Conservation (phyloP, 106 monocot species). For the Posidonia australis region DNA sequence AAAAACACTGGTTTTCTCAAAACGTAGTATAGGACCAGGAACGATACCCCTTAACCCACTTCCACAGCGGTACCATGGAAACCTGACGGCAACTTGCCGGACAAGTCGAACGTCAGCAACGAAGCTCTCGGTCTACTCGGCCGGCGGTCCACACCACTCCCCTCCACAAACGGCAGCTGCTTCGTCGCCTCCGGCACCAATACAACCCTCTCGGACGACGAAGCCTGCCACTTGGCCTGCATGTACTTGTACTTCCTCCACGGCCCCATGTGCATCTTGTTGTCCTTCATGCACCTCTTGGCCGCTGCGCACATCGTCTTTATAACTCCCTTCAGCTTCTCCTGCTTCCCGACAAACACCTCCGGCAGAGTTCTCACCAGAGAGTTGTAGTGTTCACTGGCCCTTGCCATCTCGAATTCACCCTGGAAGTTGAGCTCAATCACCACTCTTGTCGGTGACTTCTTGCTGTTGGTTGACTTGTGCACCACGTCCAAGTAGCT, state of each 20-base stretch:
- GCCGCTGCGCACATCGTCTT: conserved; percentile 69
- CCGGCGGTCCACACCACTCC: not conserved
- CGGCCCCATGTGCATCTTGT: conserved; percentile 80
- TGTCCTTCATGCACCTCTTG: conserved; percentile 89
- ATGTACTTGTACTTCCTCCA: conserved; percentile 95
- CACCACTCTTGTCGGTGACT: conserved; percentile 32
- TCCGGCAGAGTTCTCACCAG: conserved; percentile 64
- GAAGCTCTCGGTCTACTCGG: conserved; percentile 39
- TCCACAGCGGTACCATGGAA: conserved; percentile 41
- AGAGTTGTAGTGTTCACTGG: conserved; percentile 39
- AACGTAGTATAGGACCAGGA: too few relatives aligned
- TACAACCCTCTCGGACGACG: conserved; percentile 38
- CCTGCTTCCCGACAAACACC: conserved; percentile 67
- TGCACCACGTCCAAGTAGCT: conserved; percentile 54
- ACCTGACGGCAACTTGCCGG: conserved; percentile 2
- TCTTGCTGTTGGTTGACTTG: conserved; percentile 21
- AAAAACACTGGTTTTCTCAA: too few relatives aligned
- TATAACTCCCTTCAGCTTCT: conserved; percentile 41
- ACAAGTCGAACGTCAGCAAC: conserved; percentile 57
- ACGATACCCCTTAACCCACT: conserved; percentile 33
- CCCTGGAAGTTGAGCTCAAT: conserved; percentile 62
- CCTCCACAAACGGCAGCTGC: not conserved
- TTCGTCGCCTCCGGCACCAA: not conserved
- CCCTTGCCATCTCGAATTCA: conserved; percentile 83
- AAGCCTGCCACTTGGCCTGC: conserved; percentile 62